A percentile compares a stretch with the other conserved stretches of the same genome.
phyloP scores from a whole-genome alignment of 352 stramenopile genomes.

The Pythium brachiatum region DNA sequence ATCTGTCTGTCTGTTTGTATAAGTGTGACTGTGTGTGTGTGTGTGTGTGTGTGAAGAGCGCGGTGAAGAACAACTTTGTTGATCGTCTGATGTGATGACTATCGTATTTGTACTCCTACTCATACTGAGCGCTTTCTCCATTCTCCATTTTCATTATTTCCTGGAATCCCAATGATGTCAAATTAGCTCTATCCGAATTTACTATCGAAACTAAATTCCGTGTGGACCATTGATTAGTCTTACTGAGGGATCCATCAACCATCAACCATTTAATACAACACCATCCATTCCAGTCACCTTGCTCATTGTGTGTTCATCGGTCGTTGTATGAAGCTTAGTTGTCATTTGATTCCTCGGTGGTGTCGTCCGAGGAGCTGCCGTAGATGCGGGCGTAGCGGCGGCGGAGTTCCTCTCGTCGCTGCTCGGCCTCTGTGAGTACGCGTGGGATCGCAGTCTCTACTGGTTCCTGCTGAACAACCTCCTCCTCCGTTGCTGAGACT shows the following conservation, averaged over 20 bases:
- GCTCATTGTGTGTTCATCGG: no score
- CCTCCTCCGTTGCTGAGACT: neutral
- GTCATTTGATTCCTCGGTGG: slow-evolving; percentile 8
- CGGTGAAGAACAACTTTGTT: slow-evolving; percentile 35
- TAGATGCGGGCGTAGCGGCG: slow-evolving; percentile 36
- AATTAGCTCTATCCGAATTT: slow-evolving; percentile 90
- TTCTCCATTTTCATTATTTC: neutral
- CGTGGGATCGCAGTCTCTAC: slow-evolving; percentile 25
- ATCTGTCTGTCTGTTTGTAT: slow-evolving; percentile 11
- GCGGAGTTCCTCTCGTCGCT: slow-evolving; percentile 32
- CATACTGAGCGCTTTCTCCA: slow-evolving; percentile 28
- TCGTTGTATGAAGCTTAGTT: neutral
- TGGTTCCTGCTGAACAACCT: neutral
- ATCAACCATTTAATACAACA: neutral
- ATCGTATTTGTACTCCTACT: slow-evolving; percentile 37
- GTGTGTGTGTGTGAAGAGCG: slow-evolving; percentile 15
- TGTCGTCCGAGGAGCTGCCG: slow-evolving; percentile 7
- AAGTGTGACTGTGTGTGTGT: slow-evolving; percentile 9
- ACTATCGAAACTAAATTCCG: slow-evolving; percentile 56
- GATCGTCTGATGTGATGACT: slow-evolving; percentile 32
- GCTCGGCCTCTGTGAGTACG: slow-evolving; percentile 28
- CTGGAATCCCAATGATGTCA: slow-evolving; percentile 65
- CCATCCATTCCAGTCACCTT: neutral
- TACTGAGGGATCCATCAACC: slow-evolving; percentile 26
- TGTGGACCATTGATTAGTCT: slow-evolving; percentile 30